Evolutionary conservation across 2,329 filamentous ascomycete genomes (phyloP).

Genomic region (Chaetomiaceae sp.): DNA sequence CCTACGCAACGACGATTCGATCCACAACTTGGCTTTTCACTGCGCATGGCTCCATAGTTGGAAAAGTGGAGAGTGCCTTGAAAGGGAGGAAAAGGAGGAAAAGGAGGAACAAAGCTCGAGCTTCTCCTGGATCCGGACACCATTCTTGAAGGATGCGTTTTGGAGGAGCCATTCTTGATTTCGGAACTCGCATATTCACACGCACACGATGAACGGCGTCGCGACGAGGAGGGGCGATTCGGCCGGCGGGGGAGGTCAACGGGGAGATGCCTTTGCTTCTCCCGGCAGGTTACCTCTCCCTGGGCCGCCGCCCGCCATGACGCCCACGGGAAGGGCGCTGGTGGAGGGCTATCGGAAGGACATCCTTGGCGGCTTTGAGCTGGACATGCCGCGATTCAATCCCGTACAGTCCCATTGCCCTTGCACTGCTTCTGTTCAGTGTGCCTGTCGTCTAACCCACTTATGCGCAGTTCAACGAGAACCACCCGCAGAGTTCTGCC

Average conservation of each 20-base stretch:
- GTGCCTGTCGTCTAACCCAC: background rate
- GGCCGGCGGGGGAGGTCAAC: slow-evolving; percentile 5
- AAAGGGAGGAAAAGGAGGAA: background rate
- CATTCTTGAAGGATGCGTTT: slow-evolving; percentile 15
- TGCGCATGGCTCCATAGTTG: slow-evolving; percentile 7
- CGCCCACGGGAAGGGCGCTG: slow-evolving; percentile 45
- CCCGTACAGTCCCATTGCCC: slow-evolving; percentile 42
- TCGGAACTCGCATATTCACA: background rate
- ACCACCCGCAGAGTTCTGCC: slow-evolving; percentile 50
- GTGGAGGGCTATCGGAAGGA: slow-evolving; percentile 57
- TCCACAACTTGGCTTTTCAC: background rate
- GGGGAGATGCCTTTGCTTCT: slow-evolving; percentile 31
- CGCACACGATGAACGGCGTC: slow-evolving; percentile 26
- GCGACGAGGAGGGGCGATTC: slow-evolving; percentile 20
- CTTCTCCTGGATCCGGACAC: background rate
- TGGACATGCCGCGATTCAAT: slow-evolving; percentile 52
- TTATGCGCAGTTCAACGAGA: slow-evolving; percentile 43
- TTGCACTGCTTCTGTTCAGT: background rate
- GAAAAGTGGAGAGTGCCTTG: too few species aligned
- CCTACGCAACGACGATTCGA: background rate
- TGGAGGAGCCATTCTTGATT: background rate
- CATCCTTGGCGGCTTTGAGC: slow-evolving; percentile 50
- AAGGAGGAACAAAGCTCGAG: background rate
- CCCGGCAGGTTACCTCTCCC: slow-evolving; percentile 30
- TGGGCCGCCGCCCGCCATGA: slow-evolving; percentile 30